phyloP scores from a whole-genome alignment of 2,329 filamentous ascomycete genomes.

The Fusarium cyanostomum region DNA sequence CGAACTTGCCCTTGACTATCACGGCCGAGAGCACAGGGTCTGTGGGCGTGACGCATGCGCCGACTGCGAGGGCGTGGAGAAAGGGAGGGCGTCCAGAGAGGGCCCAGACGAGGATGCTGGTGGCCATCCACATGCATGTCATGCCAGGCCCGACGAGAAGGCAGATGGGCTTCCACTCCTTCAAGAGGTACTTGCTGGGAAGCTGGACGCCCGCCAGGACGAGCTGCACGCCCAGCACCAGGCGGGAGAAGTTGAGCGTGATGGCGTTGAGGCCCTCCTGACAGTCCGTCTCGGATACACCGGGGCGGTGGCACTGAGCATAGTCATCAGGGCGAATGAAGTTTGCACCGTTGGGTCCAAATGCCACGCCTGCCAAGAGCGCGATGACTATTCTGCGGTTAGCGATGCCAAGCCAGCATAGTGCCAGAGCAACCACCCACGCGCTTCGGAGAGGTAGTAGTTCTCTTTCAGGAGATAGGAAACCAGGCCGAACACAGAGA shows the following conservation, averaged over 20 bases:
- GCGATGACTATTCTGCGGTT: conserved; percentile 74
- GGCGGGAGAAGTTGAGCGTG: conserved; percentile 84
- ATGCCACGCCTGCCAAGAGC: conserved; percentile 78
- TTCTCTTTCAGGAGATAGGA: conserved; percentile 90
- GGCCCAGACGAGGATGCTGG: conserved; percentile 80
- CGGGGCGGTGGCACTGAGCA: conserved; percentile 55
- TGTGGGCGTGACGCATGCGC: conserved; percentile 89
- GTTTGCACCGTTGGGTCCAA: conserved; percentile 81
- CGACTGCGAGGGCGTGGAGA: conserved; percentile 81
- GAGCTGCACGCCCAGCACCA: conserved; percentile 90
- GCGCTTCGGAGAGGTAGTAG: conserved; percentile 89
- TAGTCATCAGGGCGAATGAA: conserved; percentile 81
- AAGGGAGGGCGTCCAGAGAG: conserved; percentile 77
- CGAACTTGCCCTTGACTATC: conserved; percentile 93
- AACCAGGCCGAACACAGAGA: conserved; percentile 89
- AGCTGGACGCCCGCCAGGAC: conserved; percentile 89
- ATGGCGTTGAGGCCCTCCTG: conserved; percentile 71
- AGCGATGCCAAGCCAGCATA: conserved; percentile 18
- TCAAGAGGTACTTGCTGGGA: conserved; percentile 80
- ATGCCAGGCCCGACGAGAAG: conserved; percentile 85
- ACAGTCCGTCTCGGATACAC: conserved; percentile 37
- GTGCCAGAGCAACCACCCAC: conserved; percentile 60
- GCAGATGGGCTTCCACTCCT: conserved; percentile 79
- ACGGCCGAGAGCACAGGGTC: conserved; percentile 89
- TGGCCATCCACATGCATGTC: conserved; percentile 85